Evolutionary conservation across 768 basidiomycete genomes (phyloP), one percentile per base, ranked within the genome.

Genomic region (Sporobolomyces pararoseus): DNA sequence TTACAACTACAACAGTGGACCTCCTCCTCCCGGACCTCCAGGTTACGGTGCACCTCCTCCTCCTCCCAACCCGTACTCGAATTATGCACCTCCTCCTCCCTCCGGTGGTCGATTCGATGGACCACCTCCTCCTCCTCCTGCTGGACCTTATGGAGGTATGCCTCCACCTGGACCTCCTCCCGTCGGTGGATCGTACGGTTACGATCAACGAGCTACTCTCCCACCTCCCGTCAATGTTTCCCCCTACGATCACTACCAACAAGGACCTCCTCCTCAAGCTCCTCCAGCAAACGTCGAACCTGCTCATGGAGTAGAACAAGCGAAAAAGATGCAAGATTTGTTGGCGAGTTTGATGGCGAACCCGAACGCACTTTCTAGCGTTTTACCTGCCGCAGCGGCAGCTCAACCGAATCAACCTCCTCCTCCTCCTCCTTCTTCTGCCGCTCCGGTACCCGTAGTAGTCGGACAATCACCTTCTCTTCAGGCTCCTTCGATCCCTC

Each of bases 291-390:
- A 25, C n/a, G n/a, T n/a, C n/a, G n/a, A 34, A 14, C 27, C 58
- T 5, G 31, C 19, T 21, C 59, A 61, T 44, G 59, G 59, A 21
- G 46, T 61, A 53, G 71, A 68, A 17, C 66, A 72, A 31, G 71
- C 71, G 21, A 68, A 63, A 35, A 65, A 66, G 47, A 65, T 72
- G 63, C 71, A 72, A 32, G 65, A 76, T 32, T 66, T 77, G 10
- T 71, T 77, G 44, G 66, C 68, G 7, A 61, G 52, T 3, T 65
- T 77, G 25, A 49, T 65, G 32, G 32, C 63, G 34, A 70, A 70
- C 39, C 69, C 64, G 35, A 39, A 37, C 46, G 52, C 39, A 7
- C 29, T 70, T 23, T 25, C 23, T 3, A 21, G 25, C 19, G 52
- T 54, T 2, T 46, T 31, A 10, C 46, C 67, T 37, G 25, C 47